Evolutionary conservation across 345 rosid species (phyloP), one percentile per base, ranked within the genome.

Genomic region (Psidium friedrichsthalianum): DNA sequence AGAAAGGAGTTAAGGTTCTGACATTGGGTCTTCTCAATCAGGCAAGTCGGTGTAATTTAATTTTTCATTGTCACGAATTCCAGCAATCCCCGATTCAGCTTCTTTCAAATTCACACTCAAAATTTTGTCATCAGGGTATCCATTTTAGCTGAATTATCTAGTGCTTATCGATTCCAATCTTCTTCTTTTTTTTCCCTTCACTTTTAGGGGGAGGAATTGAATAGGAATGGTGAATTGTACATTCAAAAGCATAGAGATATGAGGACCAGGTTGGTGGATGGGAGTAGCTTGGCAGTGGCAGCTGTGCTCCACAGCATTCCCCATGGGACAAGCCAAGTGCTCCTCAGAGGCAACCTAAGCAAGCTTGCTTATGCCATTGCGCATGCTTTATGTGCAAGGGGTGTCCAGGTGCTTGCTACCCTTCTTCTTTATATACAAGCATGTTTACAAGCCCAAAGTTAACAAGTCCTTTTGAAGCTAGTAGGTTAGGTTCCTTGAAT

Each of bases 181-280:
- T 36, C 1, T 14, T 6, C 5, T 3, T 55, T 25, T 83, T 8
- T 42, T 42, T 4, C 44, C 44, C 44, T 36, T 36, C 11, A 15
- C n/a, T 8, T 85, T 42, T 84, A 92, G 96, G 90, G 91, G 22
- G 92, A 93, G 80, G 93, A 89, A 85, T 88, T 94, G 20, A 93
- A 92, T 82, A 87, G 69, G 82, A 88, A 93, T 24, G 94, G 92
- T 22, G 92, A 93, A 82, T 78, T 89, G 22, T 93, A 91, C 82
- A 82, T 93, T 16, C 83, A 91, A 84, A 93, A 86, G 87, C 56
- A 92, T 74, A 49, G 21, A 59, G 91, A 92, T 13, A 11, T 91
- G 85, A 92, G 84, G 82, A 87, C 91, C 42, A 93, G 88, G 87
- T 84, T 91, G 74, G 95, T 93, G 55, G 96, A 94, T 24, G 96